These are phyloP conservation scores for Yarrowia yakushimensis DNA, from an alignment of 805 yeast genomes.

Conservation along the genomic window DNA sequence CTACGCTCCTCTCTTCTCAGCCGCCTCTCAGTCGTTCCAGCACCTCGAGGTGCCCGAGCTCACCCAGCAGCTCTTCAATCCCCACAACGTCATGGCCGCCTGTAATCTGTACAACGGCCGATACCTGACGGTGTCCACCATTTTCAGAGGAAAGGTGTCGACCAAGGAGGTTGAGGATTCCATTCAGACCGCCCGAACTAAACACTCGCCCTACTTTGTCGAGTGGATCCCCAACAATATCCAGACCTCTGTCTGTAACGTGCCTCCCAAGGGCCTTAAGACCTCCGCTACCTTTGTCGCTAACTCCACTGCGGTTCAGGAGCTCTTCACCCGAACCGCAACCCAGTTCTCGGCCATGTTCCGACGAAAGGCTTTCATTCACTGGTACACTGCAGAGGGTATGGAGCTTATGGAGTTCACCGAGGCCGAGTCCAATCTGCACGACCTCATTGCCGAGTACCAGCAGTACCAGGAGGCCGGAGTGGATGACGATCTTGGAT, in stretches of 20 bases:
- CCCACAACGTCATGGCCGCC: constrained; percentile 94
- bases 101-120: constrained; percentile 90
- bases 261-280: constrained; percentile 80
- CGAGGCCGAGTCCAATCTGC: constrained; percentile 91
- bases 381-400: constrained; percentile 95
- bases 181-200: constrained; percentile 80
- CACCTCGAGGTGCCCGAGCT: constrained; percentile 86
- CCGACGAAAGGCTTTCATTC: constrained; percentile 90
- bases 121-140: constrained; percentile 89
- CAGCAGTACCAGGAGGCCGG: constrained; percentile 92
- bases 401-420: constrained; percentile 95
- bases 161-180: constrained; percentile 94
- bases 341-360: constrained; percentile 92
- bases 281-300: constrained; percentile 94
- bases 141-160: constrained; percentile 91
- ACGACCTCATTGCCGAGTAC: constrained; percentile 83
- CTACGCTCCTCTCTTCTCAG: constrained; percentile 84
- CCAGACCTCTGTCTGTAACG: constrained; percentile 91
- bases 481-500: constrained; percentile 63
- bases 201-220: constrained; percentile 78
- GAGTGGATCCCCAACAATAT: constrained; percentile 98
- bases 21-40: constrained; percentile 79
- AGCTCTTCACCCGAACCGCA: constrained; percentile 84
- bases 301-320: constrained; percentile 91
- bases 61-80: constrained; percentile 92